Evolutionary conservation across 2,329 filamentous ascomycete species (phyloP).

Genomic region (Alternaria metachromatica): DNA sequence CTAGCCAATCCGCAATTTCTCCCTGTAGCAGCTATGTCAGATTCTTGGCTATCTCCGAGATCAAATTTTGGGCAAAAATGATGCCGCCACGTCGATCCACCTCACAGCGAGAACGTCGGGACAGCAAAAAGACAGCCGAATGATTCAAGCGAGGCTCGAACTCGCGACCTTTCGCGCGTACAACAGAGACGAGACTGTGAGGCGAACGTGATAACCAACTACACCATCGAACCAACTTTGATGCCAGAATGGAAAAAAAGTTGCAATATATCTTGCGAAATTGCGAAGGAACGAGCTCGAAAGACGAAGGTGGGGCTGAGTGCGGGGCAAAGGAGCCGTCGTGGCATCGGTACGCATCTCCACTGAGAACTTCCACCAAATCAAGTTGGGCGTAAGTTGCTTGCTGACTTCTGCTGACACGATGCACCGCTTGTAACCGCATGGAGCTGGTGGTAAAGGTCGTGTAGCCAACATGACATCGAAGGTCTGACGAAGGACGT

Average conservation of each 20-base stretch:
- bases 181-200: slow-evolving; percentile 14
- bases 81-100: not conserved
- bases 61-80: not conserved
- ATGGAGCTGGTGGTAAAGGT: not conserved
- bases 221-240: slow-evolving; percentile 28
- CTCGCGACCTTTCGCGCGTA: slow-evolving; percentile 32
- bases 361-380: not conserved
- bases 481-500: not conserved
- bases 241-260: not conserved
- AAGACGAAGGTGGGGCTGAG: not conserved
- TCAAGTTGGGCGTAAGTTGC: not conserved
- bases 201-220: slow-evolving; percentile 40
- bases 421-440: not conserved
- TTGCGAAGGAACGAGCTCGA: not conserved
- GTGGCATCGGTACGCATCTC: not conserved
- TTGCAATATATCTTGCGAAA: not conserved
- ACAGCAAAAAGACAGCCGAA: slow-evolving; percentile 6
- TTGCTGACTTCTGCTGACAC: not conserved
- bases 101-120: not conserved
- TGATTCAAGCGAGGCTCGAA: slow-evolving; percentile 35
- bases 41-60: not conserved
- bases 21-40: not conserved
- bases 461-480: not conserved
- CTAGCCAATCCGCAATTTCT: not conserved
- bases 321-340: not conserved